A percentile compares a stretch with the other conserved stretches of the same genome.
Evolutionary conservation across 352 stramenopile species (phyloP).

Genomic region (Phytophthora sojae): DNA sequence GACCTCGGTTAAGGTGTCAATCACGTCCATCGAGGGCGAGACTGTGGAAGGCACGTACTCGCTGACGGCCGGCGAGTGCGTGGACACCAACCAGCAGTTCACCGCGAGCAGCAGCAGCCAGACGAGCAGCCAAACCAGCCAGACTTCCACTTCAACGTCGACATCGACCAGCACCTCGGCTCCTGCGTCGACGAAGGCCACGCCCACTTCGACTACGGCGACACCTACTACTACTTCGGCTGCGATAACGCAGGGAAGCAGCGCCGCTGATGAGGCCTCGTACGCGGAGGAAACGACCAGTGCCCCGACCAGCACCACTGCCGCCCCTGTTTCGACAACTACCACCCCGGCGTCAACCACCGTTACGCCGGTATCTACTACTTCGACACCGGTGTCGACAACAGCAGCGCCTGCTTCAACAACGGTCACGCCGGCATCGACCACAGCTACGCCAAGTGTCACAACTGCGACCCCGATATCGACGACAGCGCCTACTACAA

Average conservation of each 20-base stretch:
- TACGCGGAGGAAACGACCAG: constrained; percentile 6
- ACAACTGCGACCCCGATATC: not conserved
- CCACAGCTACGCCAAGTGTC: not conserved
- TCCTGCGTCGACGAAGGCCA: constrained; percentile 16
- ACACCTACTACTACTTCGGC: constrained; percentile 14
- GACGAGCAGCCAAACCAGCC: constrained; percentile 23
- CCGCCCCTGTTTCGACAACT: constrained; percentile 3
- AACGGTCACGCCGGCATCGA: constrained; percentile 1
- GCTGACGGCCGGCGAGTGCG: constrained; percentile 52
- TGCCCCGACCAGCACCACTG: constrained; percentile 4
- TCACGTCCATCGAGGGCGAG: constrained; percentile 61
- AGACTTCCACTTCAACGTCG: constrained; percentile 13
- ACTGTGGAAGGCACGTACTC: constrained; percentile 60
- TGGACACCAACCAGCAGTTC: constrained; percentile 53
- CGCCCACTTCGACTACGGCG: constrained; percentile 11
- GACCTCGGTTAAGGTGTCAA: constrained; percentile 41
- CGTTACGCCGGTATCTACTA: constrained; percentile 6
- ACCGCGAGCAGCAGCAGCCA: constrained; percentile 30
- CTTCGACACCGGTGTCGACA: constrained; percentile 8
- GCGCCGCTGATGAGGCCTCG: constrained; percentile 8
- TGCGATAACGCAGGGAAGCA: constrained; percentile 21
- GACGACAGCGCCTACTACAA: constrained; percentile 12
- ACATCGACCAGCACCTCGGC: constrained; percentile 17
- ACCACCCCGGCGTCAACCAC: constrained; percentile 12
- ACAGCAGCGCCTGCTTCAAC: constrained; percentile 2